These are phyloP conservation scores for Candida sanyaensis DNA, from an alignment of 1,139 yeast genomes.

Conservation along the genomic window DNA sequence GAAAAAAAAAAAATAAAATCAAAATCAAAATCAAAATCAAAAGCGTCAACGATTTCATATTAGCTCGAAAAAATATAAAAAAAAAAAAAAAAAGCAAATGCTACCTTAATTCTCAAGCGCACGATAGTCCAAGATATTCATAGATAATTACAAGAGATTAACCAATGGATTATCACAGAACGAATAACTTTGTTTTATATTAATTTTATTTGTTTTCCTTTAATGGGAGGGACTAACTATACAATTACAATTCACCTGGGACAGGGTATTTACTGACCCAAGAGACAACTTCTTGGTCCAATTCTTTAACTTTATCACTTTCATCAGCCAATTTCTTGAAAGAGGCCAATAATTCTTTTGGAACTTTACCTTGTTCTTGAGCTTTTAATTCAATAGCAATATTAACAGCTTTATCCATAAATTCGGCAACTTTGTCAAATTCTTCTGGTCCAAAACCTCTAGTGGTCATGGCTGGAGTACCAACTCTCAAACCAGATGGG, in stretches of 20 bases:
- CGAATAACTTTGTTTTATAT: background rate
- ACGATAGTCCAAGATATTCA: no score
- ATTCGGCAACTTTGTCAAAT: constrained; percentile 74
- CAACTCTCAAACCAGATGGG: constrained; percentile 95
- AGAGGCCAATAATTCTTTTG: constrained; percentile 63
- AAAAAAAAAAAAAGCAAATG: no score
- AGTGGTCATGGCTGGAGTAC: constrained; percentile 98
- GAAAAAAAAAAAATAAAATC: background rate
- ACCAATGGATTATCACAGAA: background rate
- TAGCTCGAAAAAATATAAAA: no score
- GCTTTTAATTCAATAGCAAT: constrained; percentile 60
- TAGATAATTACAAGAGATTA: no score
- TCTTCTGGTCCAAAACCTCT: constrained; percentile 86
- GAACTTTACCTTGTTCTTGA: constrained; percentile 58
- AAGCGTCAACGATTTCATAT: no score
- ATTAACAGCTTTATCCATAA: constrained; percentile 77
- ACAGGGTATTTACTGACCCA: constrained; percentile 77
- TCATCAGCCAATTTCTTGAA: constrained; percentile 68
- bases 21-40: no score
- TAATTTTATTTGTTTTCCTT: background rate
- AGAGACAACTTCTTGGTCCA: constrained; percentile 60
- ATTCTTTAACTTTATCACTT: constrained; percentile 55
- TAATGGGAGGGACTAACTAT: background rate
- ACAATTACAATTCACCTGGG: constrained; percentile 63
- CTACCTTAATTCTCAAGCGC: no score